Conservation (phyloP, 495 filamentous ascomycete species). For the Penicillium paradoxum region DNA sequence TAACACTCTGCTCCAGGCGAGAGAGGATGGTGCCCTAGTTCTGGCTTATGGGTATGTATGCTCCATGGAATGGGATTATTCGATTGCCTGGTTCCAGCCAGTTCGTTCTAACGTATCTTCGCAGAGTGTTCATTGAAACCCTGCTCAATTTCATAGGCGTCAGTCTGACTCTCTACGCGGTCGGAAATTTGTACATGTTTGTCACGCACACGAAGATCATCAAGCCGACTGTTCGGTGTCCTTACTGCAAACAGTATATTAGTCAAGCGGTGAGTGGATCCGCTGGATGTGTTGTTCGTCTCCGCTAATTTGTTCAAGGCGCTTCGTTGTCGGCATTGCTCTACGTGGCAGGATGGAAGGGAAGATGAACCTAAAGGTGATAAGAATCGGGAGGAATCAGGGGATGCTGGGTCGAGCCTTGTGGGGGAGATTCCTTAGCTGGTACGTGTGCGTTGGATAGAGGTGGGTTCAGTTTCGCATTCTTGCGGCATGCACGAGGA, state of each 20-base stretch:
- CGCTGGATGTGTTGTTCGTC: not conserved
- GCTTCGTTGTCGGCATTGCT: slow-evolving; percentile 63
- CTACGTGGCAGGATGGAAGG: slow-evolving; percentile 73
- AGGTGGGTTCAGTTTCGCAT: too few relatives aligned
- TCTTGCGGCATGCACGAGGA: too few relatives aligned
- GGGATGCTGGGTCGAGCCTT: not conserved
- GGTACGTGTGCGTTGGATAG: not conserved
- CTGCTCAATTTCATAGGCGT: slow-evolving; percentile 62
- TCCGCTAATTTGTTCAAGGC: slow-evolving; percentile 36
- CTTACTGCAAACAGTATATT: slow-evolving; percentile 65
- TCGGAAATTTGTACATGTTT: slow-evolving; percentile 62
- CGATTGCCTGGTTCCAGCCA: not conserved
- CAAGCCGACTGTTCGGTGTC: slow-evolving; percentile 64
- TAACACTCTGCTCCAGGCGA: slow-evolving; percentile 63
- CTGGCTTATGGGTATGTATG: slow-evolving; percentile 61
- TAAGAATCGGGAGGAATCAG: not conserved
- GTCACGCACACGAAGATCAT: slow-evolving; percentile 61
- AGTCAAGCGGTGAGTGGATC: slow-evolving; percentile 52
- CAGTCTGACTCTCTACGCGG: slow-evolving; percentile 58
- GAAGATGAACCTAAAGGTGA: slow-evolving; percentile 42
- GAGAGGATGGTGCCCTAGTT: slow-evolving; percentile 65
- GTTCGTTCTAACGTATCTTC: not conserved
- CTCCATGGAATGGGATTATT: not conserved
- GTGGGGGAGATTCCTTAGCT: not conserved
- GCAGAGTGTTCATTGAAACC: slow-evolving; percentile 60